These are phyloP conservation scores for Gonapodya sp. DNA, from an alignment of 192 early-diverging fungal species.

Conservation along the genomic window DNA sequence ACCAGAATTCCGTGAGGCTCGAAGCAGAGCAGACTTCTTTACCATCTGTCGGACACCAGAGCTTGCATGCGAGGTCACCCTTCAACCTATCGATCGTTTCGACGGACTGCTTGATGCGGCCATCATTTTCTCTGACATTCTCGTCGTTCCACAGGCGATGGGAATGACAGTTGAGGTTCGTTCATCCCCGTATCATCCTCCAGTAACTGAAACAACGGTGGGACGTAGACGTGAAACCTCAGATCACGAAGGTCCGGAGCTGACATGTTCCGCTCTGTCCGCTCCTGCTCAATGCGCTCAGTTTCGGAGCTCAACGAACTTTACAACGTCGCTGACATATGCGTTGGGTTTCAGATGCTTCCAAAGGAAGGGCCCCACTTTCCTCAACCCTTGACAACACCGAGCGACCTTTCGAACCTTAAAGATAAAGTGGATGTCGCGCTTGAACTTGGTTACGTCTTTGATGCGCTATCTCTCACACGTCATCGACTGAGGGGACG, in stretches of 20 bases:
- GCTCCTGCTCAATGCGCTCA: too few species aligned
- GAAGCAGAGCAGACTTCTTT: constrained; percentile 85
- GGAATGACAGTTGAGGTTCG: constrained; percentile 63
- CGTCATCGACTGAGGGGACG: constrained; percentile 71
- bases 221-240: neutral
- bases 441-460: constrained; percentile 75
- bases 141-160: constrained; percentile 94
- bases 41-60: constrained; percentile 86
- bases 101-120: constrained; percentile 81
- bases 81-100: constrained; percentile 95
- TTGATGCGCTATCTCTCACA: constrained; percentile 88
- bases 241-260: neutral
- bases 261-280: too few species aligned
- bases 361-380: constrained; percentile 83
- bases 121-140: constrained; percentile 98
- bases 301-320: too few species aligned
- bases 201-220: too few species aligned
- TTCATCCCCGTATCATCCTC: neutral
- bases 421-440: constrained; percentile 56
- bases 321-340: too few species aligned
- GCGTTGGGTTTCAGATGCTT: constrained; percentile 57
- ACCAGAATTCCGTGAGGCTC: constrained; percentile 77
- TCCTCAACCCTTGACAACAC: constrained; percentile 65
- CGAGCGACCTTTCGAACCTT: constrained; percentile 61
- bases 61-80: constrained; percentile 84